A percentile compares a stretch with the other conserved stretches of the same genome.
These are phyloP conservation scores for Blastocystis sp. DNA, from an alignment of 352 stramenopile species.

Conservation along the genomic window DNA sequence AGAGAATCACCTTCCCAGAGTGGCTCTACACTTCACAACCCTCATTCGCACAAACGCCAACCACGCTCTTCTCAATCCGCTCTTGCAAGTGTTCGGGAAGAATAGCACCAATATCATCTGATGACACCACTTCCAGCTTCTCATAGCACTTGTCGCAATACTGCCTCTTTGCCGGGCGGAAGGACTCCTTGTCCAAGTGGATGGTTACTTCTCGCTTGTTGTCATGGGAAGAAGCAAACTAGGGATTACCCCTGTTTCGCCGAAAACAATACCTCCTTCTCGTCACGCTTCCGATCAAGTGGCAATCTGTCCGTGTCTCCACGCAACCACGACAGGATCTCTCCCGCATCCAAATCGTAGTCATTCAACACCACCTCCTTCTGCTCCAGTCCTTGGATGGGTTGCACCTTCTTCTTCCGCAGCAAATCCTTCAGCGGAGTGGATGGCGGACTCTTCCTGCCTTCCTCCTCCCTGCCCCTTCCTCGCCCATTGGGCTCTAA, in stretches of 20 bases:
- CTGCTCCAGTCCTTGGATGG: too few relatives aligned
- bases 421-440: too few relatives aligned
- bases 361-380: slow-evolving; percentile 6
- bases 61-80: not conserved
- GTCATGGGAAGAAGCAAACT: not conserved
- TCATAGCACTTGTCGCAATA: slow-evolving; percentile 8
- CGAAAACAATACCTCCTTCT: not conserved
- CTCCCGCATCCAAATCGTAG: slow-evolving; percentile 10
- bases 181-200: not conserved
- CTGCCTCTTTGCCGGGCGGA: not conserved
- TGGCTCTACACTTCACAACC: not conserved
- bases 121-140: not conserved
- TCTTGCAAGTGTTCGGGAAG: slow-evolving; percentile 2
- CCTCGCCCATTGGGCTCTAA: too few relatives aligned
- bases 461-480: too few relatives aligned
- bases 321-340: slow-evolving; percentile 12
- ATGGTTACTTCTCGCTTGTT: not conserved
- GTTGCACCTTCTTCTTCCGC: too few relatives aligned
- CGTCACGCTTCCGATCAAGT: not conserved
- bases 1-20: not conserved
- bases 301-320: not conserved
- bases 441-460: too few relatives aligned
- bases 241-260: not conserved
- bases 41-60: not conserved
- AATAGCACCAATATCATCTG: not conserved